These are phyloP conservation scores for Sporothrix curviconia DNA, from an alignment of 2,329 filamentous ascomycete species.

Conservation along the genomic window DNA sequence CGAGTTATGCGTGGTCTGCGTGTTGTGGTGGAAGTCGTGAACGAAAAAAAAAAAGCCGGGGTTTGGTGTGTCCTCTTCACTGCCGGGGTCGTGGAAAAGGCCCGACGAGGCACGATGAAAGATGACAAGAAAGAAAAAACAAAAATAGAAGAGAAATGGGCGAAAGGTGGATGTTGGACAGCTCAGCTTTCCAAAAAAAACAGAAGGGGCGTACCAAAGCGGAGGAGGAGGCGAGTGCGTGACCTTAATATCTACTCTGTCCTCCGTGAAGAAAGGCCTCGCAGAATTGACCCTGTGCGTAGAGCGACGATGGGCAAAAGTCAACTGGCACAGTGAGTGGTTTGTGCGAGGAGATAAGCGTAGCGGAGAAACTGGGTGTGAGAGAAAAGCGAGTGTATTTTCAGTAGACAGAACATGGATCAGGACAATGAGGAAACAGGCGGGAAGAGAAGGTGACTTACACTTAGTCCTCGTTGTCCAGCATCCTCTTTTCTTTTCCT, in stretches of 20 bases:
- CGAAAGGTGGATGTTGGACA: background rate
- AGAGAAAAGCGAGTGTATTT: background rate
- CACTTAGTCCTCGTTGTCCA: too few species aligned
- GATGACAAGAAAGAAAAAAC: background rate
- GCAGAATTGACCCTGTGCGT: conserved; percentile 1
- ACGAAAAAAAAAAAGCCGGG: background rate
- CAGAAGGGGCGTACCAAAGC: background rate
- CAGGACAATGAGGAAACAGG: background rate
- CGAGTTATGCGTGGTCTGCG: too few species aligned
- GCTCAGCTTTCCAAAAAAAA: background rate
- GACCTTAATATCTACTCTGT: background rate
- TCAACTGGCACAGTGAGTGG: background rate
- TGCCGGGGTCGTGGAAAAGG: too few species aligned
- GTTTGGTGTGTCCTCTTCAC: too few species aligned
- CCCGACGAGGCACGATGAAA: background rate
- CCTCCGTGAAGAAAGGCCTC: too few species aligned
- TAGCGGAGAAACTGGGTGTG: background rate
- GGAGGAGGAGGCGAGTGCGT: background rate
- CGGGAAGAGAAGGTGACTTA: background rate
- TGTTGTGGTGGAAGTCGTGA: too few species aligned
- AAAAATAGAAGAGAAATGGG: background rate
- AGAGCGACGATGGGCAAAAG: background rate
- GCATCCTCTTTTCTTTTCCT: too few species aligned
- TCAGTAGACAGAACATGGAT: background rate
- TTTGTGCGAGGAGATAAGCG: background rate